phyloP scores from a whole-genome alignment of 345 rosid genomes.

The Adansonia digitata region DNA sequence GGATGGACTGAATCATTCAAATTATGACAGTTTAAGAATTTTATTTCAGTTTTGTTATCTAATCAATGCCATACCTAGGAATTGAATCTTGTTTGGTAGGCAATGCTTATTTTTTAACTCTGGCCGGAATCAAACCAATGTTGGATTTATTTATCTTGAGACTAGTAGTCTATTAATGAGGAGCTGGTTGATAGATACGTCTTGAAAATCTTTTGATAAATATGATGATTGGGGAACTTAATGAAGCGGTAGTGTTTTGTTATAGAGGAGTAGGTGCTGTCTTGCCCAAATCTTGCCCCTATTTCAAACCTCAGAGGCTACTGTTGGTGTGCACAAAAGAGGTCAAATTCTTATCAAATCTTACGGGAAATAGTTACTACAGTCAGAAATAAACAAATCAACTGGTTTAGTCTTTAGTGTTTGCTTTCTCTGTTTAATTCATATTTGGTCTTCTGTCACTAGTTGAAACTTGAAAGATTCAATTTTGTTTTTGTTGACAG shows the following conservation, averaged over 20 bases:
- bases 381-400: too few relatives aligned
- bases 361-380: too few relatives aligned
- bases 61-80: neutral
- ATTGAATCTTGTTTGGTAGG: neutral
- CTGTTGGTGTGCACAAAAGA: neutral
- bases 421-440: too few relatives aligned
- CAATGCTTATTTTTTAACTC: neutral
- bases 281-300: neutral
- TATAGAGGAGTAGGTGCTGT: neutral
- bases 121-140: neutral
- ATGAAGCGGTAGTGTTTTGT: neutral
- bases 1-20: neutral
- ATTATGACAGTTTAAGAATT: neutral
- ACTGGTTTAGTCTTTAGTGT: too few relatives aligned
- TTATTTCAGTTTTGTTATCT: neutral
- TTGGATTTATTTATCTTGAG: neutral
- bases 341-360: too few relatives aligned
- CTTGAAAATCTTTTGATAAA: neutral
- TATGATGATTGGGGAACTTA: neutral
- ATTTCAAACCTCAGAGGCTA: neutral
- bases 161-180: neutral
- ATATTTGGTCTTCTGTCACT: neutral
- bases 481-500: neutral
- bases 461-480: neutral
- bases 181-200: neutral